Percentiles rank a stretch among this genome's conserved stretches.
Evolutionary conservation across 768 basidiomycete species (phyloP).

Genomic region (Serpula lacrymans): DNA sequence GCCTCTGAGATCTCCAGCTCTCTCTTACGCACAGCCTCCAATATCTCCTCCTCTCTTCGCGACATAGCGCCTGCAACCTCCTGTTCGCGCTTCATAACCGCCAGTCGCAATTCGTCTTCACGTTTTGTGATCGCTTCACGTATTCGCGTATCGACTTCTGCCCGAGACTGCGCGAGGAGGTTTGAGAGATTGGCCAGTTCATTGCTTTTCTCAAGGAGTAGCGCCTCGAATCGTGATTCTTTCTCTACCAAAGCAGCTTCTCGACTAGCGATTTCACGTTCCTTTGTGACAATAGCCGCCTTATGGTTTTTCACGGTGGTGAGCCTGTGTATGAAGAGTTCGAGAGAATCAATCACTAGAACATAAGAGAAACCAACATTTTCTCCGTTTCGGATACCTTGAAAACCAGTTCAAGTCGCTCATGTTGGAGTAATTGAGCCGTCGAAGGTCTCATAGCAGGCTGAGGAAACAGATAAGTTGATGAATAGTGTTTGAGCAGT

Average conservation of each 20-base stretch:
- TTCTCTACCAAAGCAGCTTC: conserved; percentile 54
- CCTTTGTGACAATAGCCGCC: conserved; percentile 48
- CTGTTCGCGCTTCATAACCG: conserved; percentile 65
- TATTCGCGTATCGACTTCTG: conserved; percentile 43
- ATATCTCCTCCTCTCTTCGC: conserved; percentile 66
- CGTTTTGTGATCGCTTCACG: conserved; percentile 58
- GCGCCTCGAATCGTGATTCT: conserved; percentile 46
- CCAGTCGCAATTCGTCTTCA: conserved; percentile 65
- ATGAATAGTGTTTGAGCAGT: conserved; percentile 5
- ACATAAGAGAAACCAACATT: conserved; percentile 44
- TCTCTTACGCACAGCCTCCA: conserved; percentile 60
- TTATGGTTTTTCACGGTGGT: conserved; percentile 63
- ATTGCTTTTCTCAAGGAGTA: conserved; percentile 54
- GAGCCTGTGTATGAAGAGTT: conserved; percentile 41
- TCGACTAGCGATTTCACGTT: conserved; percentile 59
- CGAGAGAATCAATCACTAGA: neutral
- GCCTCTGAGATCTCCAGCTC: conserved; percentile 63
- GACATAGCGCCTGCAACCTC: conserved; percentile 66
- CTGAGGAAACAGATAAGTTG: conserved; percentile 31
- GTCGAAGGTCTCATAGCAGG: conserved; percentile 87
- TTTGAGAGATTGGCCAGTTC: conserved; percentile 53
- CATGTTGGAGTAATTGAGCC: conserved; percentile 75
- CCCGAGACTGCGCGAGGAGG: conserved; percentile 36
- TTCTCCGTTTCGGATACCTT: conserved; percentile 78
- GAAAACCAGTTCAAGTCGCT: conserved; percentile 65